A percentile compares a stretch with the other conserved stretches of the same genome.
These are phyloP conservation scores for Verticillium klebahnii DNA, from an alignment of 2,329 filamentous ascomycete genomes.

Conservation along the genomic window DNA sequence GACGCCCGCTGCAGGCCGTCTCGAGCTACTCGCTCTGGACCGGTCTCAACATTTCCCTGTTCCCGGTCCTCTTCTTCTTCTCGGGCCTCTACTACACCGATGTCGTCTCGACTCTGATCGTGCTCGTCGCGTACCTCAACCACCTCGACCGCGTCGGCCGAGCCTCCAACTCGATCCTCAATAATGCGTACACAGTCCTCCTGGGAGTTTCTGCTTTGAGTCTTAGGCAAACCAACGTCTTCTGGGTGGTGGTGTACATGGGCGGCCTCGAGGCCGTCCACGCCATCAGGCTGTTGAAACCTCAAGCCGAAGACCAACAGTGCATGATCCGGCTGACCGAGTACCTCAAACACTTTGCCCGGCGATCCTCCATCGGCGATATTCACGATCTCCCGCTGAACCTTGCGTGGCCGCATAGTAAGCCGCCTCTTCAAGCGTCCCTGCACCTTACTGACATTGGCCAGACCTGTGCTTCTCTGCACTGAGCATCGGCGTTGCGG, in stretches of 20 bases:
- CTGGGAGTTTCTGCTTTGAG: slow-evolving; percentile 63
- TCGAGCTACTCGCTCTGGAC: slow-evolving; percentile 50
- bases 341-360: slow-evolving; percentile 31
- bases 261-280: slow-evolving; percentile 56
- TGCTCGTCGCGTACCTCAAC: slow-evolving; percentile 64
- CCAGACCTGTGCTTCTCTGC: slow-evolving; percentile 52
- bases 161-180: slow-evolving; percentile 25
- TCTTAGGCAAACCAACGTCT: slow-evolving; percentile 94
- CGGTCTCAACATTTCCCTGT: slow-evolving; percentile 75
- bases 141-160: slow-evolving; percentile 41
- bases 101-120: slow-evolving; percentile 71
- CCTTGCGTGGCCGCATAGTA: slow-evolving; percentile 46
- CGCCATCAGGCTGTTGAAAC: slow-evolving; percentile 40
- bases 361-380: slow-evolving; percentile 43
- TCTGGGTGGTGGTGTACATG: slow-evolving; percentile 83
- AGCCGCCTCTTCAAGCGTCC: slow-evolving; percentile 9
- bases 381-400: slow-evolving; percentile 51
- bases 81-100: slow-evolving; percentile 95
- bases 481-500: slow-evolving; percentile 60
- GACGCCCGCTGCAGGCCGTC: slow-evolving; percentile 14
- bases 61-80: slow-evolving; percentile 94
- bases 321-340: slow-evolving; percentile 24
- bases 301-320: slow-evolving; percentile 23
- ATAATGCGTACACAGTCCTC: slow-evolving; percentile 39
- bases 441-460: not conserved